Percentiles rank a stretch among this genome's conserved stretches.
Evolutionary conservation across 2,329 filamentous ascomycete species (phyloP).

Genomic region (Scedosporium minutisporum): DNA sequence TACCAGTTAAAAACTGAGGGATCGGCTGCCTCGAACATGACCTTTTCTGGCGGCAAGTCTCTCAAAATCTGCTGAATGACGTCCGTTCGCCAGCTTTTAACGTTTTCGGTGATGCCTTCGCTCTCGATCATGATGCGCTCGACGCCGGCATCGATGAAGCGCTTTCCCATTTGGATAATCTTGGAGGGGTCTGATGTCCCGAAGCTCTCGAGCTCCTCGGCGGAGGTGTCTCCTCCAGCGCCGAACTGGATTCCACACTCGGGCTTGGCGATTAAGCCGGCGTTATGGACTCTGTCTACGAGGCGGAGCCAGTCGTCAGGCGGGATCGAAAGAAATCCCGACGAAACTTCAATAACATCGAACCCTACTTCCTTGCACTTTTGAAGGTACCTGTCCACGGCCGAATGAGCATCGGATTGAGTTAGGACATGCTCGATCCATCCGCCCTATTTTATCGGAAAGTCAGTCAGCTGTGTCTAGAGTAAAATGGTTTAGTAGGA

Average conservation of each 20-base stretch:
- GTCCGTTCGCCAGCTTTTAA: conserved; percentile 42
- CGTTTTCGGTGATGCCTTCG: conserved; percentile 50
- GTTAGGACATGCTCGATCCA: conserved; percentile 45
- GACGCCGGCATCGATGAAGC: conserved; percentile 41
- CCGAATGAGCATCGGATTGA: conserved; percentile 30
- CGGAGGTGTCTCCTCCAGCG: conserved; percentile 41
- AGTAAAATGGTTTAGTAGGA: neutral
- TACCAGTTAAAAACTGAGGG: conserved; percentile 48
- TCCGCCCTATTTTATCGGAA: conserved; percentile 33
- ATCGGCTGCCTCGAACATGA: conserved; percentile 51
- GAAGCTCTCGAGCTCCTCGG: conserved; percentile 33
- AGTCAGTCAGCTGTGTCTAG: too few species aligned
- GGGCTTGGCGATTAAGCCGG: conserved; percentile 41
- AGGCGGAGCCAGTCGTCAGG: conserved; percentile 42
- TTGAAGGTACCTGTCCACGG: conserved; percentile 40
- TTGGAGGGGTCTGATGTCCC: conserved; percentile 39
- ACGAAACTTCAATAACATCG: conserved; percentile 43
- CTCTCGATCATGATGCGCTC: conserved; percentile 49
- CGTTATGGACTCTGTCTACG: conserved; percentile 33
- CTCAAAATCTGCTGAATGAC: conserved; percentile 42
- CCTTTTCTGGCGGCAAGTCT: conserved; percentile 38
- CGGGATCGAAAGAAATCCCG: conserved; percentile 44
- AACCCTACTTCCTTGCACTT: conserved; percentile 44
- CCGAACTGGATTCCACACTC: conserved; percentile 49
- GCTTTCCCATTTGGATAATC: conserved; percentile 36